Conservation (phyloP, 352 stramenopile genomes). For the Pythium sukuiense region DNA sequence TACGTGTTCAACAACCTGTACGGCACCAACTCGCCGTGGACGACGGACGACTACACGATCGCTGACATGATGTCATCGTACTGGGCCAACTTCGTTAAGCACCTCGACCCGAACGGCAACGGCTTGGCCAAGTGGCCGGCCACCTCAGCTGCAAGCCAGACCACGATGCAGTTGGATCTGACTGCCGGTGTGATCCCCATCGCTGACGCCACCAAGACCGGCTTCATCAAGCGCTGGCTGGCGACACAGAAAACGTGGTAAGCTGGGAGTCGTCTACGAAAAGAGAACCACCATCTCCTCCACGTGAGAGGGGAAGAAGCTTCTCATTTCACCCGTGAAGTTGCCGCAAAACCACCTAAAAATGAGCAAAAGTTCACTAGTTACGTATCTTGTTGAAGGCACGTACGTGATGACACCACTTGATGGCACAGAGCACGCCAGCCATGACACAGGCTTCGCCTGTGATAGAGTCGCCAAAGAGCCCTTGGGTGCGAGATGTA, state of each 20-base stretch:
- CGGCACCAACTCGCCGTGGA: background rate
- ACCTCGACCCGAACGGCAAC: background rate
- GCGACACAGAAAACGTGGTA: background rate
- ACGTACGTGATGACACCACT: too few relatives aligned
- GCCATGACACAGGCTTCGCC: too few relatives aligned
- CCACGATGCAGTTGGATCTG: background rate
- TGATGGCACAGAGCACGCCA: too few relatives aligned
- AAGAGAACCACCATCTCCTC: too few relatives aligned
- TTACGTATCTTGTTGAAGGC: too few relatives aligned
- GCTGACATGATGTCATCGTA: background rate
- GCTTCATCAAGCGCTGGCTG: background rate
- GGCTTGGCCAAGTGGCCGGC: background rate
- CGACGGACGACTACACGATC: background rate
- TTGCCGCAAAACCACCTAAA: too few relatives aligned
- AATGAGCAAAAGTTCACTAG: too few relatives aligned
- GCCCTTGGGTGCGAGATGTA: too few relatives aligned
- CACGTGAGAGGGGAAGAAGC: too few relatives aligned
- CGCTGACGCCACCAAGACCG: background rate
- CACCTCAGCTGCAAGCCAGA: background rate
- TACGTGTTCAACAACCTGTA: background rate
- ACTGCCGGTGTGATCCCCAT: background rate
- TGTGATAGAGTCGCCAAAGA: too few relatives aligned
- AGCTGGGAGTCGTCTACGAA: too few relatives aligned
- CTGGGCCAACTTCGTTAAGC: background rate
- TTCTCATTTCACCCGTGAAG: too few relatives aligned